Percentiles rank a stretch among this genome's conserved stretches.
Conservation (phyloP, 2,329 filamentous ascomycete species). For the Blastomyces silverae region DNA sequence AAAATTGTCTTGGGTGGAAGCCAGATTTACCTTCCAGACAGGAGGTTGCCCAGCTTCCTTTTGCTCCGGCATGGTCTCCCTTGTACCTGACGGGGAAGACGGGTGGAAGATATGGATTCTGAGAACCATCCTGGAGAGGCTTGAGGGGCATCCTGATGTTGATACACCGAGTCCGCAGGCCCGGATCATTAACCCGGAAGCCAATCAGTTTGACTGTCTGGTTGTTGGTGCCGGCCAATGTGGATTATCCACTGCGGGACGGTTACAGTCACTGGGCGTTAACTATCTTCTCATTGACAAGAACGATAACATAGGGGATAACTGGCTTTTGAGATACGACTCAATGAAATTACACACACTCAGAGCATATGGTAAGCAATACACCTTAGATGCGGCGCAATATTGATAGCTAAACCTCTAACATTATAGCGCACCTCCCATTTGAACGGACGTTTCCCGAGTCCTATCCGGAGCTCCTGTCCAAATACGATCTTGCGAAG, state of each 20-base stretch:
- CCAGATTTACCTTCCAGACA: conserved; percentile 22
- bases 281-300: conserved; percentile 43
- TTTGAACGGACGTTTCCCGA: conserved; percentile 26
- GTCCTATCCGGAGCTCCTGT: conserved; percentile 22
- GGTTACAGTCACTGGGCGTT: conserved; percentile 40
- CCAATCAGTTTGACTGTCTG: conserved; percentile 26
- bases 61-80: conserved; percentile 23
- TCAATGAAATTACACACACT: conserved; percentile 33
- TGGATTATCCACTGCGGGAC: conserved; percentile 41
- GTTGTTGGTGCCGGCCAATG: conserved; percentile 41
- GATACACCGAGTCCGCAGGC: conserved; percentile 19
- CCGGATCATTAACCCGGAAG: conserved; percentile 2
- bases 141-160: conserved; percentile 23
- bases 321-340: conserved; percentile 44
- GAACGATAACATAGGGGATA: conserved; percentile 40
- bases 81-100: conserved; percentile 20
- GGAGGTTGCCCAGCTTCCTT: conserved; percentile 14
- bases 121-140: conserved; percentile 24
- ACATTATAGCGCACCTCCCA: conserved; percentile 23
- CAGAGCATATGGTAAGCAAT: conserved; percentile 16
- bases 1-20: conserved; percentile 22
- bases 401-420: not conserved
- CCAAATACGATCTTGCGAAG: conserved; percentile 24
- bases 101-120: conserved; percentile 28
- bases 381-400: not conserved